Evolutionary conservation across 1,284 basidiomycete genomes (phyloP), one percentile per base, ranked within the genome.

Genomic region (Grifola frondosa): DNA sequence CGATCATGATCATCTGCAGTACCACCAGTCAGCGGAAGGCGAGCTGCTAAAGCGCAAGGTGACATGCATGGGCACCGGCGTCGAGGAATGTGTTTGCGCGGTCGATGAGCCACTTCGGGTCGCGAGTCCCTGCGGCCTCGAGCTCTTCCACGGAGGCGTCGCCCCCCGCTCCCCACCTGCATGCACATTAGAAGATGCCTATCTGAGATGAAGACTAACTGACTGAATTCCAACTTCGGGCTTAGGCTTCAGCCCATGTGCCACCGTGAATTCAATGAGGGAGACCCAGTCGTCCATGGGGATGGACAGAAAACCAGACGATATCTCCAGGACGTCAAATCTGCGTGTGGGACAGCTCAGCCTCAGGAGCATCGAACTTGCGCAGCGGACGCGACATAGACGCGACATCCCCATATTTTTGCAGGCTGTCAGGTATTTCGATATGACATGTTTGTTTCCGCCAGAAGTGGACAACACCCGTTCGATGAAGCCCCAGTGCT

Each of bases 221-320:
- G 25, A 57, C 51, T 64, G 63, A 28, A 72, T 71, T n/a, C 69
- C 70, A 12, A 73, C 59, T 54, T 72, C 67, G 20, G 71, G 73
- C 49, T 75, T 75, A 1, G 71, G 67, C 48, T 74, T 74, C 22
- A 73, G 46, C 2, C 68, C 69, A 34, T 71, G 61, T 7, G 63
- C 61, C 9, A 66, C 63, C 8, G 70, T 68, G 31, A 69, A 64
- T 46, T 71, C 66, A 24, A 76, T 66, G 28, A 75, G 56, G 6
- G 59, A 58, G 7, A 68, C 59, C 71, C 69, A 75, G 44, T 63
- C 74, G 9, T 71, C 65, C 1, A 68, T 66, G 1, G 71, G 73
- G 44, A 75, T 70, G 20, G 71, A 72, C 20, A 75, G 57, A 51
- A 76, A 74, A 12, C 70, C 69, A 10, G 71, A 70, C 0, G 74